Conservation (phyloP, 331 rosid genomes). For the Quercus phellos region DNA sequence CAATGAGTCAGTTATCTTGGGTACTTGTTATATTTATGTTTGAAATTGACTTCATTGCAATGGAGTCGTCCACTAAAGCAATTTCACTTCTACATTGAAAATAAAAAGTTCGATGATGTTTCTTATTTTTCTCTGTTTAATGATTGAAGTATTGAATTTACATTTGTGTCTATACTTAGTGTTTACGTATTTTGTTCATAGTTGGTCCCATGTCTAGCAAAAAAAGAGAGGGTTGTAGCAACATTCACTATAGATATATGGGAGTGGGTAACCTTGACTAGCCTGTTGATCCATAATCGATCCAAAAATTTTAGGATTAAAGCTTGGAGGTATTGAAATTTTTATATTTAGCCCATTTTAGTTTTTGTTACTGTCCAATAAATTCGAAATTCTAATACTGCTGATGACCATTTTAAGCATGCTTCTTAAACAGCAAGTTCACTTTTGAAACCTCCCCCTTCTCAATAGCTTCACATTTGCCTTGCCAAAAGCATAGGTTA, state of each 20-base stretch:
- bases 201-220: no score
- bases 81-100: background rate
- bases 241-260: no score
- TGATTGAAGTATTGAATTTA: background rate
- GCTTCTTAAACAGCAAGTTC: background rate
- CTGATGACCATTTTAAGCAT: background rate
- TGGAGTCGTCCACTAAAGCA: conserved; percentile 16
- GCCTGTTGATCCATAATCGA: no score
- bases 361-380: background rate
- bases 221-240: no score
- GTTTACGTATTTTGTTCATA: no score
- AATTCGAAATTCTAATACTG: background rate
- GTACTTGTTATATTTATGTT: background rate
- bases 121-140: background rate
- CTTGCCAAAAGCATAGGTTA: background rate
- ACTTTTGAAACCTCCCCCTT: background rate
- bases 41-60: conserved; percentile 20
- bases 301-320: no score
- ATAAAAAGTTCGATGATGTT: conserved; percentile 2
- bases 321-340: background rate
- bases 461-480: background rate
- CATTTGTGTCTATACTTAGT: no score
- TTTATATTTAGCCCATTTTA: background rate
- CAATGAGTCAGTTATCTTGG: background rate
- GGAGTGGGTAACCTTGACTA: no score